phyloP scores from a whole-genome alignment of 1,139 yeast species.

The Meyerozyma carpophila region DNA sequence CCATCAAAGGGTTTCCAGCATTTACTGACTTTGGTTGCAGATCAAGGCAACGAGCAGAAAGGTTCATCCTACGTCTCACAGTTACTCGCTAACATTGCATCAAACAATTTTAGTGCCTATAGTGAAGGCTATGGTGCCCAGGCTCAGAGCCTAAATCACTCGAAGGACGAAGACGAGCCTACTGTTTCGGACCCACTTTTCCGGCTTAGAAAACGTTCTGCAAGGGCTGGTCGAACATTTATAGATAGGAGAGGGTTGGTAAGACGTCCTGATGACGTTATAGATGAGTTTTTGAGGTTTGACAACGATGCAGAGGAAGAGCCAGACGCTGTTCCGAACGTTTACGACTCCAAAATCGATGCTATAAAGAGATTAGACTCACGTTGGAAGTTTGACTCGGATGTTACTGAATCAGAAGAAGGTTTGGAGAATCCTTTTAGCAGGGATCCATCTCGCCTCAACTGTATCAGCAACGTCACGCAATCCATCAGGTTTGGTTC shows the following conservation, averaged over 20 bases:
- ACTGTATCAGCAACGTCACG: constrained; percentile 79
- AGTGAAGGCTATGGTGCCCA: constrained; percentile 36
- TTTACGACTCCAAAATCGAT: constrained; percentile 58
- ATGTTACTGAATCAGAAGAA: constrained; percentile 42
- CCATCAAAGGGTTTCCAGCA: constrained; percentile 43
- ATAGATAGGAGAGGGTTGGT: constrained; percentile 61
- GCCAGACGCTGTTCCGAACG: constrained; percentile 22
- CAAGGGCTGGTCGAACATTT: constrained; percentile 66
- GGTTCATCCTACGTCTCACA: constrained; percentile 35
- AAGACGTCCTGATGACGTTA: constrained; percentile 26
- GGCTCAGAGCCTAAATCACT: constrained; percentile 13
- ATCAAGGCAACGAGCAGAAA: constrained; percentile 21
- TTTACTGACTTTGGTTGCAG: constrained; percentile 30
- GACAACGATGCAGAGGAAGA: constrained; percentile 22
- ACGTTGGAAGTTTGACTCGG: constrained; percentile 74
- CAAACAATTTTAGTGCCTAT: constrained; percentile 43
- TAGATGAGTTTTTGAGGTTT: constrained; percentile 32
- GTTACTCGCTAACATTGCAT: constrained; percentile 39
- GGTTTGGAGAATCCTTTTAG: constrained; percentile 52
- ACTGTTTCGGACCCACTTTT: constrained; percentile 50
- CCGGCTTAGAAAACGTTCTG: constrained; percentile 69
- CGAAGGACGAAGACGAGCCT: constrained; percentile 20
- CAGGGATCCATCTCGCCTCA: constrained; percentile 63
- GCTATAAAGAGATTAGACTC: constrained; percentile 53
- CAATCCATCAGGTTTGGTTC: constrained; percentile 89